Evolutionary conservation across 2,329 filamentous ascomycete species (phyloP).

Genomic region (Penicillium oxalicum): DNA sequence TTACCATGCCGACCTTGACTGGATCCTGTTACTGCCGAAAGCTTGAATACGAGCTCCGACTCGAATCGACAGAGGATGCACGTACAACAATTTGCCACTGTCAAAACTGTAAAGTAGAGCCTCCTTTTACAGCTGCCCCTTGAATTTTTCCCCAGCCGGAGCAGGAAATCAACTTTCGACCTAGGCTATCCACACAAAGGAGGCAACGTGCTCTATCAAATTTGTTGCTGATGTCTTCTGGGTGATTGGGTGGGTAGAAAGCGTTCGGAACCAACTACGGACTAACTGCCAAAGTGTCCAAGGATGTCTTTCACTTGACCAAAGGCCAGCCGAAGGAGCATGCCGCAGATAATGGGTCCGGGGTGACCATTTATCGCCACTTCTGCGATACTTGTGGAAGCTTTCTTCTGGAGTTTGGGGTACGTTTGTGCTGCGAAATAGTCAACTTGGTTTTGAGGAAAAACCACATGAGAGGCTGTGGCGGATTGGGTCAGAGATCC

Average conservation of each 20-base stretch:
- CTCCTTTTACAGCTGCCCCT: background rate
- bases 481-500: background rate
- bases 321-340: constrained; percentile 41
- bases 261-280: constrained; percentile 49
- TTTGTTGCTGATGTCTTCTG: background rate
- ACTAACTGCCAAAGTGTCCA: constrained; percentile 47
- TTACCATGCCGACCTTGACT: constrained; percentile 26
- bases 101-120: constrained; percentile 44
- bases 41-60: constrained; percentile 43
- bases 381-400: constrained; percentile 51
- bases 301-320: constrained; percentile 39
- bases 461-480: too few relatives aligned
- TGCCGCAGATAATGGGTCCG: constrained; percentile 47
- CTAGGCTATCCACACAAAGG: too few relatives aligned
- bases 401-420: constrained; percentile 49
- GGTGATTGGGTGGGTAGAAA: constrained; percentile 30
- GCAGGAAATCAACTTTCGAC: background rate
- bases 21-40: constrained; percentile 47
- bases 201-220: too few relatives aligned
- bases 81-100: constrained; percentile 51
- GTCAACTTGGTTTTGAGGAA: too few relatives aligned
- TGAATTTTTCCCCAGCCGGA: too few relatives aligned
- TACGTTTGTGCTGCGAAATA: constrained; percentile 19
- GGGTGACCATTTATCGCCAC: constrained; percentile 43
- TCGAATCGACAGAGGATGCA: constrained; percentile 43